phyloP scores from a whole-genome alignment of 495 filamentous ascomycete genomes.

The Aspergillus indologenus region DNA sequence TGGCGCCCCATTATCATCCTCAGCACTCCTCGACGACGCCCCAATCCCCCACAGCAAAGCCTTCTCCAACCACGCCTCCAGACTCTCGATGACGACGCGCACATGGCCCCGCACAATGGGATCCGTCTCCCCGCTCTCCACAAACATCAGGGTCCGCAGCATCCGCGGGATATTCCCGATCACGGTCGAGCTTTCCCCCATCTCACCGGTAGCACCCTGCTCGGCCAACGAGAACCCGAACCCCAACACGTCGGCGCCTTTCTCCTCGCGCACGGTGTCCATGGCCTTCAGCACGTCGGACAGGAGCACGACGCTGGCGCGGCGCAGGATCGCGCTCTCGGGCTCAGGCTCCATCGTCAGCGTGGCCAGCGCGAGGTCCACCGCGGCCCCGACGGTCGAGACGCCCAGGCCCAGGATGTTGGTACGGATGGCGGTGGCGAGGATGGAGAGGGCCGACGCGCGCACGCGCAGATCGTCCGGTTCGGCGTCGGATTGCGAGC shows the following conservation, averaged over 20 bases:
- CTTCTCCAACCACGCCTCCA: conserved; percentile 69
- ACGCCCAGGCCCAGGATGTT: conserved; percentile 61
- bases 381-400: conserved; percentile 48
- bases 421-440: conserved; percentile 63
- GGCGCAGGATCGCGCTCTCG: conserved; percentile 68
- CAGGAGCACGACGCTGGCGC: conserved; percentile 68
- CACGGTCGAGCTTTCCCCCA: conserved; percentile 21
- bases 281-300: conserved; percentile 64
- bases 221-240: conserved; percentile 58
- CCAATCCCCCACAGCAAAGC: conserved; percentile 44
- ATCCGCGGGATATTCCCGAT: conserved; percentile 59
- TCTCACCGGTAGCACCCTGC: conserved; percentile 7
- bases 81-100: conserved; percentile 63
- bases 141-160: conserved; percentile 60
- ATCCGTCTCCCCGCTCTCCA: conserved; percentile 67
- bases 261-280: conserved; percentile 50
- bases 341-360: conserved; percentile 60
- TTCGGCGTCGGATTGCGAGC: conserved; percentile 46
- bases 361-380: conserved; percentile 66
- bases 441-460: conserved; percentile 72
- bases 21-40: conserved; percentile 5
- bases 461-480: conserved; percentile 76
- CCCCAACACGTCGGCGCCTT: conserved; percentile 45
- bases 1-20: conserved; percentile 21
- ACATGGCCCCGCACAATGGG: conserved; percentile 71